Conservation (phyloP, 2,329 filamentous ascomycete species). For the Aplosporella prunicola region DNA sequence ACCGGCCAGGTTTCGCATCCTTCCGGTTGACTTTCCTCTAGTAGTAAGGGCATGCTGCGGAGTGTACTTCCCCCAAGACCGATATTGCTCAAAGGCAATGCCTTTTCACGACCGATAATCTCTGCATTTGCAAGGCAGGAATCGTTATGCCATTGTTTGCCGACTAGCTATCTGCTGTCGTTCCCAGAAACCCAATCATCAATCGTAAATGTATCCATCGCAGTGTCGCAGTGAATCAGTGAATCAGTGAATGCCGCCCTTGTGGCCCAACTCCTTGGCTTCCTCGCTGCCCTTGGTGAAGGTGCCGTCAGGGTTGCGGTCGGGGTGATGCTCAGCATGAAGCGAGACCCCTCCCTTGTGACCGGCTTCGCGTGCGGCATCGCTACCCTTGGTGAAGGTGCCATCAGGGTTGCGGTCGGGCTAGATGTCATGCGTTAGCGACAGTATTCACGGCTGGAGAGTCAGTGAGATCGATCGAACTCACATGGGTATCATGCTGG, state of each 20-base stretch:
- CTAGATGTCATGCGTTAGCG: no score
- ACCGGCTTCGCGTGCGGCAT: constrained; percentile 30
- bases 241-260: constrained; percentile 19
- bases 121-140: no score
- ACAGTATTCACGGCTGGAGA: no score
- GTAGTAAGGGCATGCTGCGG: no score
- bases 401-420: constrained; percentile 29
- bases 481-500: no score
- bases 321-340: constrained; percentile 10
- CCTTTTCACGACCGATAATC: no score
- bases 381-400: constrained; percentile 29
- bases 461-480: background rate
- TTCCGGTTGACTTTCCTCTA: no score
- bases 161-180: background rate
- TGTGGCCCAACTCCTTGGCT: constrained; percentile 28
- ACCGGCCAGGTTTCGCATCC: no score
- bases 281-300: constrained; percentile 29
- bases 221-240: background rate
- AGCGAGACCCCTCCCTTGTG: constrained; percentile 21
- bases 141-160: constrained; percentile 2
- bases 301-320: constrained; percentile 30
- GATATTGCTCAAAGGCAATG: no score
- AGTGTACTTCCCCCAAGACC: no score
- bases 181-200: background rate
- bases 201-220: constrained; percentile 1